Conservation (phyloP, 2,329 filamentous ascomycete genomes). For the Orbilia javanica region DNA sequence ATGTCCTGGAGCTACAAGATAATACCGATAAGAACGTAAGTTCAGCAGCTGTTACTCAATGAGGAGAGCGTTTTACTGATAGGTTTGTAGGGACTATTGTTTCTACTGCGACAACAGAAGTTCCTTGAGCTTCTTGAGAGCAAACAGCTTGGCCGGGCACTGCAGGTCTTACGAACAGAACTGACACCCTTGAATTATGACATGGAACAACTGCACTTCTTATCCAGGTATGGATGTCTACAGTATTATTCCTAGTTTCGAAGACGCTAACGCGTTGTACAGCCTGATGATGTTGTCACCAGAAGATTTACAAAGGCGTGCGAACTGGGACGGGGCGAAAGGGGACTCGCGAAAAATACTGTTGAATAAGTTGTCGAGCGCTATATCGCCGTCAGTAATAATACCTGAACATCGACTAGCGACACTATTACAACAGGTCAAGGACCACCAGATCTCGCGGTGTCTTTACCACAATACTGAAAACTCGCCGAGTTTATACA, state of each 20-base stretch:
- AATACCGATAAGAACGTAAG: slow-evolving; percentile 79
- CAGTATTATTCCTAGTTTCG: neutral
- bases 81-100: slow-evolving; percentile 72
- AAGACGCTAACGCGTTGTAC: slow-evolving; percentile 10
- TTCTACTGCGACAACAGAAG: slow-evolving; percentile 91
- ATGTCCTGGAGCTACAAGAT: slow-evolving; percentile 79
- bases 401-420: slow-evolving; percentile 91
- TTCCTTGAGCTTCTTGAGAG: slow-evolving; percentile 89
- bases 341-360: slow-evolving; percentile 80
- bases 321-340: slow-evolving; percentile 85
- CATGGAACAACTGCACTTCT: slow-evolving; percentile 79
- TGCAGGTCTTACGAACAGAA: slow-evolving; percentile 87
- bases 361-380: slow-evolving; percentile 86
- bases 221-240: slow-evolving; percentile 74
- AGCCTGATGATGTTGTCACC: slow-evolving; percentile 89
- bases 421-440: slow-evolving; percentile 83
- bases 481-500: slow-evolving; percentile 83
- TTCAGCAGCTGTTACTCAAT: neutral
- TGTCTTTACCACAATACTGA: slow-evolving; percentile 91
- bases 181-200: slow-evolving; percentile 88
- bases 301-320: slow-evolving; percentile 80
- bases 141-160: slow-evolving; percentile 78
- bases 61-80: slow-evolving; percentile 39
- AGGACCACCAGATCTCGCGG: slow-evolving; percentile 81
- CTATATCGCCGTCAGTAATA: slow-evolving; percentile 96